Conservation (phyloP, 805 yeast genomes). For the Metschnikowia borealis region DNA sequence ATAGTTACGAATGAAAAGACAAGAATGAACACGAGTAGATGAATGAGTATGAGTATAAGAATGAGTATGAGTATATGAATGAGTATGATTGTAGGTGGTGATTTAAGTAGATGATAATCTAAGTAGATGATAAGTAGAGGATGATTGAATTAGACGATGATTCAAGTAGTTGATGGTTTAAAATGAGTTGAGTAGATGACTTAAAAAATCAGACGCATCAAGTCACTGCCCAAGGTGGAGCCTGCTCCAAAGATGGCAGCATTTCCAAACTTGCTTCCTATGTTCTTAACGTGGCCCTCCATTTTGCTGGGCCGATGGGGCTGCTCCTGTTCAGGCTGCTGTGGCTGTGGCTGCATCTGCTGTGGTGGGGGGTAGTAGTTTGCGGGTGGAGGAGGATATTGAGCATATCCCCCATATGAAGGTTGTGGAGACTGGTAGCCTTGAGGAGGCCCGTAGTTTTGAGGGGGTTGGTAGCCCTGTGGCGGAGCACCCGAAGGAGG, state of each 20-base stretch:
- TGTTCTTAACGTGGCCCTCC: constrained; percentile 44
- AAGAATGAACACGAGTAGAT: not conserved
- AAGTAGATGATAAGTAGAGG: no score
- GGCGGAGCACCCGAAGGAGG: constrained; percentile 1
- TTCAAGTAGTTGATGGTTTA: no score
- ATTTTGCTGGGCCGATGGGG: constrained; percentile 17
- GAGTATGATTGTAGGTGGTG: no score
- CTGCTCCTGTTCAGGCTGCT: constrained; percentile 16
- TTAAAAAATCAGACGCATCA: constrained; percentile 69
- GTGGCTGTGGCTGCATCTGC: constrained; percentile 16
- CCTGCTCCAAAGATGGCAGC: constrained; percentile 98
- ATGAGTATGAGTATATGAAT: no score
- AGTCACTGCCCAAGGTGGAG: constrained; percentile 83
- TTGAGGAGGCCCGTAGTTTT: not conserved
- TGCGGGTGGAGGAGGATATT: constrained; percentile 51
- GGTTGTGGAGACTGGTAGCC: constrained; percentile 22
- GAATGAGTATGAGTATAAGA: no score
- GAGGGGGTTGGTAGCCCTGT: constrained; percentile 5
- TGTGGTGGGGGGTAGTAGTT: constrained; percentile 39
- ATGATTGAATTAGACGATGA: no score
- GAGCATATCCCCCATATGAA: constrained; percentile 36
- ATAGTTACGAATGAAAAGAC: constrained; percentile 14
- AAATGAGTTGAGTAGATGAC: not conserved
- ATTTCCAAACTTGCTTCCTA: constrained; percentile 79
- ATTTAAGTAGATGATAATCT: no score